Conservation (phyloP, 2,329 filamentous ascomycete genomes). For the Cryphonectria carpinicola region DNA sequence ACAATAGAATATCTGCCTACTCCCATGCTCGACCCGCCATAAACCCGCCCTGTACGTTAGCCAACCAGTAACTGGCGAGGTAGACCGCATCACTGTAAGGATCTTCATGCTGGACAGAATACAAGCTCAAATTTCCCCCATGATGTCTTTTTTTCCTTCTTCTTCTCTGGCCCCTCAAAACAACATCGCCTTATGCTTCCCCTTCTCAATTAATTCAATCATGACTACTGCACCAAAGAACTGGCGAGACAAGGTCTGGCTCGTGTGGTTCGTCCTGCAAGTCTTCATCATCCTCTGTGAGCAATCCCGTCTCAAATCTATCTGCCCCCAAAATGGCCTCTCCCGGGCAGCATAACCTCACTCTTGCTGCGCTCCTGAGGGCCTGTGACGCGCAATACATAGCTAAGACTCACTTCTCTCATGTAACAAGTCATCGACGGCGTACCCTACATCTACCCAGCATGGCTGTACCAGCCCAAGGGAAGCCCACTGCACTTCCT, state of each 20-base stretch:
- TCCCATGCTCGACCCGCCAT: too few relatives aligned
- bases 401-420: neutral
- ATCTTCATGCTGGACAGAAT: neutral
- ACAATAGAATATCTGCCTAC: neutral
- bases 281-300: conserved; percentile 38
- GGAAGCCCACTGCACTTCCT: conserved; percentile 53
- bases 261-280: conserved; percentile 40
- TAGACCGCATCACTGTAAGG: neutral
- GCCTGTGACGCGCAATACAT: neutral
- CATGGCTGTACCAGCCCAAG: conserved; percentile 46
- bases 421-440: conserved; percentile 54
- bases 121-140: neutral
- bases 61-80: neutral
- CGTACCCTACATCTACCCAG: conserved; percentile 54
- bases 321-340: too few relatives aligned
- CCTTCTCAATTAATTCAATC: neutral
- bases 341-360: neutral
- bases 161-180: neutral
- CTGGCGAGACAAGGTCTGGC: conserved; percentile 38
- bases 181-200: neutral
- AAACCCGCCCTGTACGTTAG: too few relatives aligned
- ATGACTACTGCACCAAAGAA: conserved; percentile 27
- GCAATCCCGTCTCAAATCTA: conserved; percentile 19
- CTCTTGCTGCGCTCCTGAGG: neutral
- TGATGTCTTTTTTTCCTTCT: neutral